phyloP scores from a whole-genome alignment of 768 basidiomycete genomes.

The Lactarius tabidus region DNA sequence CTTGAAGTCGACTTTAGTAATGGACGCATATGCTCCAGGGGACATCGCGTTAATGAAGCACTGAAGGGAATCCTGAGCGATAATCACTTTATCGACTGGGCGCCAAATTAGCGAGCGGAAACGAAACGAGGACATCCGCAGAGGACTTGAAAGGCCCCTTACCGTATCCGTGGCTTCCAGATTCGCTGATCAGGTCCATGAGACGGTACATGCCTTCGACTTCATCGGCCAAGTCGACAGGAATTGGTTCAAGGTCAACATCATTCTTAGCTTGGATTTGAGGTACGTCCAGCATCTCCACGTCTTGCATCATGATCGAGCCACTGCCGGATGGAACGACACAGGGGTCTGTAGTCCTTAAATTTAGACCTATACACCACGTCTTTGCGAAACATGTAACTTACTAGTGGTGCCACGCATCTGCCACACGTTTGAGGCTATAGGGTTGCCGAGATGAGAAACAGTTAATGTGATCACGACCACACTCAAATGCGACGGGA shows the following conservation, averaged over 20 bases:
- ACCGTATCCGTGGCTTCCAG: slow-evolving; percentile 49
- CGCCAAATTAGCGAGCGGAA: neutral
- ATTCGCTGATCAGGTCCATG: slow-evolving; percentile 41
- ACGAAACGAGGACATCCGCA: neutral
- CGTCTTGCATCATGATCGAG: neutral
- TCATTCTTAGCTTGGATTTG: neutral
- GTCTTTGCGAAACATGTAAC: neutral
- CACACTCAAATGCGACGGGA: neutral
- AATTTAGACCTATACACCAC: neutral
- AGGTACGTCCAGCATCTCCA: neutral
- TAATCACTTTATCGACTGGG: slow-evolving; percentile 58
- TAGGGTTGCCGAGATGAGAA: neutral
- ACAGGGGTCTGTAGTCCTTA: neutral
- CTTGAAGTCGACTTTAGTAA: slow-evolving; percentile 54
- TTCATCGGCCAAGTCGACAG: neutral
- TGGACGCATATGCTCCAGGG: slow-evolving; percentile 48
- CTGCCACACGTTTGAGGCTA: neutral
- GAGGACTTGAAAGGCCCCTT: slow-evolving; percentile 15
- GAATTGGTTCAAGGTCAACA: neutral
- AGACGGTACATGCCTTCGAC: slow-evolving; percentile 2
- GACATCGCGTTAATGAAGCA: slow-evolving; percentile 44
- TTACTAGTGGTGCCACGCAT: neutral
- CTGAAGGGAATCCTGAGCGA: slow-evolving; percentile 46
- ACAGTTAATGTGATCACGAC: neutral
- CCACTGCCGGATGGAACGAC: neutral